Evolutionary conservation across 108 stramenopile species (phyloP).

Genomic region (Cyclotella distinguenda): DNA sequence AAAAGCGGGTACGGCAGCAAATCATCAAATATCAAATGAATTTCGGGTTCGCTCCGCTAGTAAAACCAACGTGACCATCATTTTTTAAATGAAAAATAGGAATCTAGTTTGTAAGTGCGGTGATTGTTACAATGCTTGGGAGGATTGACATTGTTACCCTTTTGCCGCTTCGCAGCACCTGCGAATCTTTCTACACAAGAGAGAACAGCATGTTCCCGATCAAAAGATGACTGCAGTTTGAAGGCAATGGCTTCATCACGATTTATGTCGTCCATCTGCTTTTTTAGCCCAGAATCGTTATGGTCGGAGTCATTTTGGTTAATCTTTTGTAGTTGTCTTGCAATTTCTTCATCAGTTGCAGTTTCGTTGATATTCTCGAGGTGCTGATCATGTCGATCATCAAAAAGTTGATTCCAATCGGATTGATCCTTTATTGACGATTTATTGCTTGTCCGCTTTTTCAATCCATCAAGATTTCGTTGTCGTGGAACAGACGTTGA

Average conservation of each 20-base stretch:
- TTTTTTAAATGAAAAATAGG: constrained; percentile 30
- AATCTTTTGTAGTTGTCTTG: constrained; percentile 17
- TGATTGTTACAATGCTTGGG: neutral
- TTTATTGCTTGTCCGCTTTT: too few relatives aligned
- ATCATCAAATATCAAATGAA: too few relatives aligned
- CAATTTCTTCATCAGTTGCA: constrained; percentile 29
- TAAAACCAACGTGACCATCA: too few relatives aligned
- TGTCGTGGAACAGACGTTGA: too few relatives aligned
- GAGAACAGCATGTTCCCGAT: constrained; percentile 54
- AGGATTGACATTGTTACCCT: neutral
- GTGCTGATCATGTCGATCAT: too few relatives aligned
- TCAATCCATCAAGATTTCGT: too few relatives aligned
- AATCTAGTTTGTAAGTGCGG: constrained; percentile 37
- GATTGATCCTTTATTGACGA: too few relatives aligned
- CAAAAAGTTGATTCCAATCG: too few relatives aligned
- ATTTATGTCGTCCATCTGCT: constrained; percentile 27
- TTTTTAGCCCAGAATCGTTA: neutral
- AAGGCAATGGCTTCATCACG: constrained; percentile 62
- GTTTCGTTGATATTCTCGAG: neutral
- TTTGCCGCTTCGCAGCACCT: constrained; percentile 15
- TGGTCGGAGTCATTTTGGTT: constrained; percentile 7
- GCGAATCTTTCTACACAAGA: constrained; percentile 47
- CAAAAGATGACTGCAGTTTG: constrained; percentile 67
- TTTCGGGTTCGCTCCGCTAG: too few relatives aligned
- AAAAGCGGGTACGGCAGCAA: too few relatives aligned